Evolutionary conservation across 768 basidiomycete species (phyloP).

Genomic region (Lyophyllum atratum): DNA sequence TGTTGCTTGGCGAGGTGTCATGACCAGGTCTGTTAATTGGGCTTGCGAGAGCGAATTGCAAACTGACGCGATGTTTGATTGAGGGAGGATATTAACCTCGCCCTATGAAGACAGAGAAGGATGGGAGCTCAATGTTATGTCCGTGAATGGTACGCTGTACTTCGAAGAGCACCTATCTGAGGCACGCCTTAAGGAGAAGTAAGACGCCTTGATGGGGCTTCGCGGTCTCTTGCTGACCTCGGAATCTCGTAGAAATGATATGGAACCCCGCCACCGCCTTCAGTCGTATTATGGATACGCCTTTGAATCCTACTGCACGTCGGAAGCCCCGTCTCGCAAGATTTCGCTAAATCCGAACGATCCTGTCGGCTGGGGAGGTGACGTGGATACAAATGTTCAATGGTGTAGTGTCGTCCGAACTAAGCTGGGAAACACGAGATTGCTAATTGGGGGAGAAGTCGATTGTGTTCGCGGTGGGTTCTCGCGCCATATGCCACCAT

Average conservation of each 20-base stretch:
- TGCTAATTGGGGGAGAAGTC: slow-evolving; percentile 88
- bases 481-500: background rate
- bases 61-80: slow-evolving; percentile 22
- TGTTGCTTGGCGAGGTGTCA: slow-evolving; percentile 78
- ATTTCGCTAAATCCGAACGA: slow-evolving; percentile 26
- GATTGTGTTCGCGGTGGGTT: slow-evolving; percentile 79
- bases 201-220: slow-evolving; percentile 22
- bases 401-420: slow-evolving; percentile 92
- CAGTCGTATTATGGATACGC: slow-evolving; percentile 85
- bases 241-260: slow-evolving; percentile 52
- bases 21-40: slow-evolving; percentile 65
- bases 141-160: slow-evolving; percentile 66
- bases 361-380: slow-evolving; percentile 70
- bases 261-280: slow-evolving; percentile 61
- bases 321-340: slow-evolving; percentile 35
- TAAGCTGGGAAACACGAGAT: slow-evolving; percentile 68
- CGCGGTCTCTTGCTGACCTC: background rate
- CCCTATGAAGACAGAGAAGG: slow-evolving; percentile 81
- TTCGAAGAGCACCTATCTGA: slow-evolving; percentile 73
- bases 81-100: slow-evolving; percentile 74
- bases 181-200: slow-evolving; percentile 66
- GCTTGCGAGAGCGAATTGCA: background rate
- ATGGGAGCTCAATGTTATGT: slow-evolving; percentile 87
- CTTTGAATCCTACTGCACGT: slow-evolving; percentile 88
- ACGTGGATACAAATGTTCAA: slow-evolving; percentile 86